Evolutionary conservation across 805 yeast genomes (phyloP).

Genomic region (Isabelozyma gotoi): DNA sequence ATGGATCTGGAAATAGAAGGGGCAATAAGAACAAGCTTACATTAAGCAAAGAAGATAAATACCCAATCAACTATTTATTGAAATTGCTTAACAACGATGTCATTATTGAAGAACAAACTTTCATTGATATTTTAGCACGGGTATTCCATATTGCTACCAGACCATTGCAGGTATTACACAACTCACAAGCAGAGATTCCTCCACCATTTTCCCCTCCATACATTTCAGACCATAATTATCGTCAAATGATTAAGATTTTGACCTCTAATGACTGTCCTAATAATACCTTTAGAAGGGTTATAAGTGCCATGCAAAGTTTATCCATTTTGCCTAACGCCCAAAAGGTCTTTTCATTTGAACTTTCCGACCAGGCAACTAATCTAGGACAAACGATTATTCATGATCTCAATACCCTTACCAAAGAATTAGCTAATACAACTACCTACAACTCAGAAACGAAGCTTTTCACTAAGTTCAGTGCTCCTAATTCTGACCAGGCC

Average conservation of each 20-base stretch:
- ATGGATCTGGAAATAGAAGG: slow-evolving; percentile 25
- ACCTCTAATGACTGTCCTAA: slow-evolving; percentile 83
- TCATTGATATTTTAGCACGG: slow-evolving; percentile 75
- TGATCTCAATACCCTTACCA: slow-evolving; percentile 53
- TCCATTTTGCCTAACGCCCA: slow-evolving; percentile 61
- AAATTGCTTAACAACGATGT: slow-evolving; percentile 58
- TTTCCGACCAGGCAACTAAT: slow-evolving; percentile 61
- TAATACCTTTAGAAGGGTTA: slow-evolving; percentile 78
- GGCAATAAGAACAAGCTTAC: slow-evolving; percentile 32
- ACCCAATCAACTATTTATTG: slow-evolving; percentile 72
- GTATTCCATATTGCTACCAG: slow-evolving; percentile 76
- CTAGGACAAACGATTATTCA: slow-evolving; percentile 54
- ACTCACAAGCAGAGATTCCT: slow-evolving; percentile 26
- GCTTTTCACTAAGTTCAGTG: slow-evolving; percentile 65
- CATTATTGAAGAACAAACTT: slow-evolving; percentile 68
- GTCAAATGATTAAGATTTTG: slow-evolving; percentile 62
- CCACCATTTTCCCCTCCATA: slow-evolving; percentile 50
- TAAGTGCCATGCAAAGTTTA: slow-evolving; percentile 77
- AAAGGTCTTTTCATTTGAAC: slow-evolving; percentile 62
- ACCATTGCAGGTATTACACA: slow-evolving; percentile 59
- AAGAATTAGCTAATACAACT: slow-evolving; percentile 38
- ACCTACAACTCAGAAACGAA: slow-evolving; percentile 49
- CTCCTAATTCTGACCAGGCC: slow-evolving; percentile 83
- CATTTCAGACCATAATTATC: slow-evolving; percentile 62
- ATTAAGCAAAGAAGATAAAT: slow-evolving; percentile 46